Evolutionary conservation across 2,329 filamentous ascomycete genomes (phyloP).

Genomic region (Penicillium paneum): DNA sequence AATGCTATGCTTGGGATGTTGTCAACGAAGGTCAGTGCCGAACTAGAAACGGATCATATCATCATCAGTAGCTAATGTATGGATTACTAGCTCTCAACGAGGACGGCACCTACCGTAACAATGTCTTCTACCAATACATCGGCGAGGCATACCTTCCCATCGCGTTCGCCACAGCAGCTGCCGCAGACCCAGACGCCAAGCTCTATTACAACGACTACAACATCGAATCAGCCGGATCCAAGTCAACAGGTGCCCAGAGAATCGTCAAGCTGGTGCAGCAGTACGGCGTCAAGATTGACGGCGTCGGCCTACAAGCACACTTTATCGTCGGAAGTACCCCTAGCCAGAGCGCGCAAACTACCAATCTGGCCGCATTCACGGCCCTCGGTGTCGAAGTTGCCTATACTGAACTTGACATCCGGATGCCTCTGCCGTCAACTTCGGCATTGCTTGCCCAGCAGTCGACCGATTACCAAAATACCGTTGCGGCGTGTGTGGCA

Average conservation of each 20-base stretch:
- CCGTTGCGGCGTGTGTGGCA: slow-evolving; percentile 32
- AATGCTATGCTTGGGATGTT: slow-evolving; percentile 42
- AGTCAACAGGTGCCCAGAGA: slow-evolving; percentile 33
- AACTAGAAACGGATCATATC: background rate
- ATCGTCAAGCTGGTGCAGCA: slow-evolving; percentile 41
- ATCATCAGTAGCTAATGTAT: background rate
- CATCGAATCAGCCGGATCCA: slow-evolving; percentile 40
- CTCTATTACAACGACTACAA: slow-evolving; percentile 48
- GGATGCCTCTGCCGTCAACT: slow-evolving; percentile 39
- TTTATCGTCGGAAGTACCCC: slow-evolving; percentile 45
- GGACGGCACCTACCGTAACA: slow-evolving; percentile 45
- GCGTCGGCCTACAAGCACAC: slow-evolving; percentile 46
- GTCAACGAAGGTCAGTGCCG: slow-evolving; percentile 35
- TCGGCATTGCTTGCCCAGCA: slow-evolving; percentile 29
- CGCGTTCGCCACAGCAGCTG: slow-evolving; percentile 46
- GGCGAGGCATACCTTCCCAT: slow-evolving; percentile 47
- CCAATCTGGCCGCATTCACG: slow-evolving; percentile 38
- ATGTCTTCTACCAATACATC: slow-evolving; percentile 43
- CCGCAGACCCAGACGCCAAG: slow-evolving; percentile 58
- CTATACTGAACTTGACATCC: slow-evolving; percentile 50
- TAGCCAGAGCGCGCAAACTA: slow-evolving; percentile 36
- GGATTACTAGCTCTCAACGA: slow-evolving; percentile 39
- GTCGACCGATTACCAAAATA: slow-evolving; percentile 31
- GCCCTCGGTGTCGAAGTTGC: slow-evolving; percentile 43
- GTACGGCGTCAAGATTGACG: slow-evolving; percentile 46